Conservation (phyloP, 441 rosid genomes). For the Jatropha podagrica region DNA sequence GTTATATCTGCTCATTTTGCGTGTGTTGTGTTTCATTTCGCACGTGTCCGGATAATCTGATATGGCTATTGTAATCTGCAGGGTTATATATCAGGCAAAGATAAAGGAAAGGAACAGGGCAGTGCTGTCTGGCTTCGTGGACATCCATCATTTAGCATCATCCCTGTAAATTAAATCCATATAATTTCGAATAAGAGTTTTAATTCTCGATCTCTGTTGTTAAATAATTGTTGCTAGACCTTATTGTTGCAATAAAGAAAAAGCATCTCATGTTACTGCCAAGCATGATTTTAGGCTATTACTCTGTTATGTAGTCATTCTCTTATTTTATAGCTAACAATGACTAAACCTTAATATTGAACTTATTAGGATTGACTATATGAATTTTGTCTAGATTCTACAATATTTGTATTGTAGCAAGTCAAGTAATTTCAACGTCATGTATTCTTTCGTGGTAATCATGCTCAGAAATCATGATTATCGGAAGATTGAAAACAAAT, state of each 20-base stretch:
- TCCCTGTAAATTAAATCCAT: constrained; percentile 40
- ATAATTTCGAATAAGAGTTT: neutral
- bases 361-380: too few species aligned
- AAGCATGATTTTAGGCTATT: neutral
- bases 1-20: neutral
- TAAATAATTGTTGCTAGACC: neutral
- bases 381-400: too few species aligned
- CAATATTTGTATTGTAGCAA: too few species aligned
- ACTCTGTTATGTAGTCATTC: neutral
- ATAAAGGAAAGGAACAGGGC: constrained; percentile 71
- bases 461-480: too few species aligned
- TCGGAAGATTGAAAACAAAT: too few species aligned
- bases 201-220: neutral
- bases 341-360: too few species aligned
- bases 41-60: neutral
- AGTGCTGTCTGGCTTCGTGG: constrained; percentile 75
- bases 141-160: constrained; percentile 49
- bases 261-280: too few species aligned
- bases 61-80: constrained; percentile 31
- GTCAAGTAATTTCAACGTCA: too few species aligned
- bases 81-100: constrained; percentile 70
- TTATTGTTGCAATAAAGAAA: neutral
- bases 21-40: neutral
- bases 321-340: too few species aligned
- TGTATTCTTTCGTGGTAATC: too few species aligned